Base-by-base conservation (phyloP, 1,139 yeast species). In the Debaryomycetaceae sp. region DNA sequence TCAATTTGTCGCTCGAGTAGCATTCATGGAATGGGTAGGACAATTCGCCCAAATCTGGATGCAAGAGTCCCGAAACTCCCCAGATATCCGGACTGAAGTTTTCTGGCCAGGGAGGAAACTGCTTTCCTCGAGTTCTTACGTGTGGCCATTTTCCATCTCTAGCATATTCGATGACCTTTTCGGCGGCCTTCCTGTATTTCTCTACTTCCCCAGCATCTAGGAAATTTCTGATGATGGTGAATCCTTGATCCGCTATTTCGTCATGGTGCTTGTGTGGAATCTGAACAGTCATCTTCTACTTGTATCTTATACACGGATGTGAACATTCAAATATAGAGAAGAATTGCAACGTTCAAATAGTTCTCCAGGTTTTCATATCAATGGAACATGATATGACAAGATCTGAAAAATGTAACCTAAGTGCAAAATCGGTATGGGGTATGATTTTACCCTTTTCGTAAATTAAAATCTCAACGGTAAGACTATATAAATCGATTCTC, bases 61-160 rank as follows among this genome's bases (percentile, higher is more conserved):
- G 73, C 52, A 77, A 60, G 39, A 77, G 60, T 2, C 79, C 79
- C 9, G 74, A 59, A 13, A 77, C 61, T 1, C 82, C 82, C 82
- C 82, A 77, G 44, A 77, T 76, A 45, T 77, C 81, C 3, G 81
- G 79, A 43, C 70, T 68, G 49, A 70, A 74, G 47, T 74, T 73
- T 46, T 63, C 61, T 11, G 81, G 81, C 81, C 82, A 77, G 17
- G 82, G 81, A 4, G 82, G 81, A 50, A 77, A 77, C 51, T 76
- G 81, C 47, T 77, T 77, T 5, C 80, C 80, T 38, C 75, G 57
- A 4, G 80, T 75, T 50, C 82, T 64, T 11, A 76, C 79, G 35
- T 69, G 63, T 13, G 73, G 63, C 81, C 81, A 77, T 8, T 72
- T 60, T 2, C 81, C 82, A 5, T 59, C 67, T 35, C 82, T 61